Conservation (phyloP, 2,329 filamentous ascomycete species). For the Fusarium annulatum region DNA sequence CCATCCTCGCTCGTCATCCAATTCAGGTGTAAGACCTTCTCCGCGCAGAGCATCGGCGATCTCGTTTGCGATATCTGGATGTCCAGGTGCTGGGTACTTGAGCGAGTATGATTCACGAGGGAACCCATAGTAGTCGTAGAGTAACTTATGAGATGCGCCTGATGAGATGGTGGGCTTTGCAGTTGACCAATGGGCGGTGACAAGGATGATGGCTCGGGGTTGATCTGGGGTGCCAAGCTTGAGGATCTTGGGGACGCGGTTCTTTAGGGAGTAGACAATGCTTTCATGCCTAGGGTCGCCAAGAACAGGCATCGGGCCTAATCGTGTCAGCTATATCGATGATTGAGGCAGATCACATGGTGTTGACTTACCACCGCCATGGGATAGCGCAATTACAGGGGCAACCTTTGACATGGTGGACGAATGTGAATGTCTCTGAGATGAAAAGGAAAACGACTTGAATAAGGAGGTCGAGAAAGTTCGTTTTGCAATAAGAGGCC, state of each 20-base stretch:
- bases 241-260: conserved; percentile 65
- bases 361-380: conserved; percentile 56
- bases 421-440: conserved; percentile 5
- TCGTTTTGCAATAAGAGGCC: conserved; percentile 12
- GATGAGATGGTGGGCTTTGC: conserved; percentile 62
- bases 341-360: not conserved
- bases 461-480: conserved; percentile 1
- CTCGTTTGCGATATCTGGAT: conserved; percentile 62
- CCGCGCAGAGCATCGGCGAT: conserved; percentile 58
- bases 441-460: not conserved
- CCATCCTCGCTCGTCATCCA: conserved; percentile 60
- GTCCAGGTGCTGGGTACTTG: conserved; percentile 67
- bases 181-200: conserved; percentile 70
- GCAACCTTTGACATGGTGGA: conserved; percentile 54
- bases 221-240: conserved; percentile 62
- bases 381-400: conserved; percentile 61
- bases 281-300: conserved; percentile 63
- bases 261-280: conserved; percentile 64
- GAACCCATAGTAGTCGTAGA: conserved; percentile 71
- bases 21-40: conserved; percentile 56
- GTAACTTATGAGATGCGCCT: conserved; percentile 57
- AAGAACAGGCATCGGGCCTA: conserved; percentile 68
- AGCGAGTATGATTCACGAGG: conserved; percentile 65
- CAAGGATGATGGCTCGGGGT: conserved; percentile 63
- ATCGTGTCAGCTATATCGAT: not conserved